Evolutionary conservation across 805 yeast genomes (phyloP).

Genomic region (Blastobotrys mokoenaii): DNA sequence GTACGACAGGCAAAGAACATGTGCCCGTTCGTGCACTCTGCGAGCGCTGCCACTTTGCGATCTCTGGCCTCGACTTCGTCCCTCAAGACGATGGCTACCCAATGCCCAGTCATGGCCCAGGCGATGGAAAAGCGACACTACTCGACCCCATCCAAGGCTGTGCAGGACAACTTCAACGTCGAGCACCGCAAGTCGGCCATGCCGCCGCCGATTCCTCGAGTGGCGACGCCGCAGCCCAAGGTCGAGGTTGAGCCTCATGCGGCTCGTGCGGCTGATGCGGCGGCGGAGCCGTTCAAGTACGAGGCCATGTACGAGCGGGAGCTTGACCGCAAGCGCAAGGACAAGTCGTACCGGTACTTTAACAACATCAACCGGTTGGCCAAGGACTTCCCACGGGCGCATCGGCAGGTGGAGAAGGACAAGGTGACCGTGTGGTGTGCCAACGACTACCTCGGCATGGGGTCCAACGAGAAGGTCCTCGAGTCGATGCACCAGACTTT

Average conservation of each 20-base stretch:
- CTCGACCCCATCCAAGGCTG: constrained; percentile 8
- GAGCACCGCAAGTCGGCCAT: constrained; percentile 1
- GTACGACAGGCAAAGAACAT: constrained; percentile 67
- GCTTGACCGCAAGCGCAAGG: constrained; percentile 64
- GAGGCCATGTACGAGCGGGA: constrained; percentile 60
- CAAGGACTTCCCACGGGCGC: constrained; percentile 88
- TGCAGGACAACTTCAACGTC: constrained; percentile 11
- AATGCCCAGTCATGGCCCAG: constrained; percentile 87
- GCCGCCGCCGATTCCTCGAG: neutral
- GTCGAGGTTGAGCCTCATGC: neutral
- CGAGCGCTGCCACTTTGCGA: constrained; percentile 53
- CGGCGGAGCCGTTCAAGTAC: constrained; percentile 57
- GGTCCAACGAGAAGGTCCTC: constrained; percentile 66
- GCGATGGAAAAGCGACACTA: constrained; percentile 40
- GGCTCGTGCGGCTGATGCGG: constrained; percentile 21
- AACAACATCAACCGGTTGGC: constrained; percentile 97
- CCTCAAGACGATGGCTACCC: constrained; percentile 51
- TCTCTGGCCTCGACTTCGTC: constrained; percentile 36
- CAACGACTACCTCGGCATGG: constrained; percentile 94
- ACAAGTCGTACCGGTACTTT: constrained; percentile 91
- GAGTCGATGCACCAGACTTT: constrained; percentile 70
- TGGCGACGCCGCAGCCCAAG: neutral
- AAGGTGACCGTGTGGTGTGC: constrained; percentile 99
- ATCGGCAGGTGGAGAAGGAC: constrained; percentile 60
- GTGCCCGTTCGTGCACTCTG: constrained; percentile 71